A percentile compares a stretch with the other conserved stretches of the same genome.
Evolutionary conservation across 2,329 filamentous ascomycete genomes (phyloP).

Genomic region (Myriosclerotinia scirpicola): DNA sequence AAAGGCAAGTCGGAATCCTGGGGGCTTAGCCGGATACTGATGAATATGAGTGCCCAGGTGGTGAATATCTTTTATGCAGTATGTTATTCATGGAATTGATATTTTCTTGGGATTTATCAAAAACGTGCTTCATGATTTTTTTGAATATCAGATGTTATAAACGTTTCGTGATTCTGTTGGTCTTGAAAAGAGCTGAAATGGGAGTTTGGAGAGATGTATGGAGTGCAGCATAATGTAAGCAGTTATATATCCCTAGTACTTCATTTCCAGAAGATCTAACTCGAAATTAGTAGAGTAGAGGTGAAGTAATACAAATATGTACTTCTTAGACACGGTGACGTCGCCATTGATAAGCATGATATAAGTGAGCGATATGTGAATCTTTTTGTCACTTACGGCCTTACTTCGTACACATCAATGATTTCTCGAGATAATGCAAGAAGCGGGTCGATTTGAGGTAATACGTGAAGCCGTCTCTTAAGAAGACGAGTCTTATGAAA

Average conservation of each 20-base stretch:
- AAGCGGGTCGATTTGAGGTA: constrained; percentile 5
- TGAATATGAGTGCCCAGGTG: too few species aligned
- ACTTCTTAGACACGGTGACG: not conserved
- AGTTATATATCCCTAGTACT: too few species aligned
- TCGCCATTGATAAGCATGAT: not conserved
- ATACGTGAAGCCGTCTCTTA: not conserved
- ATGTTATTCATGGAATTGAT: constrained; percentile 5
- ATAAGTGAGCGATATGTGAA: not conserved
- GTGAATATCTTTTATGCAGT: constrained; percentile 14
- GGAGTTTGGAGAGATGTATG: too few species aligned
- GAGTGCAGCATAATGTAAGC: too few species aligned
- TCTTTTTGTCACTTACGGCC: not conserved
- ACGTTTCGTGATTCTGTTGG: not conserved
- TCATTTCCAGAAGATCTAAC: too few species aligned
- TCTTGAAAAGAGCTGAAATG: too few species aligned
- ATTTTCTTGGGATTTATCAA: not conserved
- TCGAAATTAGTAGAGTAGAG: not conserved
- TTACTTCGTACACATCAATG: not conserved
- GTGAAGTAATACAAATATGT: not conserved
- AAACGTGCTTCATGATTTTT: not conserved
- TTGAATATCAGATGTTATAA: not conserved
- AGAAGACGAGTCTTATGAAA: not conserved
- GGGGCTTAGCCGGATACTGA: not conserved
- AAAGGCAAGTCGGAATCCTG: not conserved
- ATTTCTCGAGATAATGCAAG: not conserved